These are phyloP conservation scores for Trichoderma breve DNA, from an alignment of 2,329 filamentous ascomycete species.

Conservation along the genomic window DNA sequence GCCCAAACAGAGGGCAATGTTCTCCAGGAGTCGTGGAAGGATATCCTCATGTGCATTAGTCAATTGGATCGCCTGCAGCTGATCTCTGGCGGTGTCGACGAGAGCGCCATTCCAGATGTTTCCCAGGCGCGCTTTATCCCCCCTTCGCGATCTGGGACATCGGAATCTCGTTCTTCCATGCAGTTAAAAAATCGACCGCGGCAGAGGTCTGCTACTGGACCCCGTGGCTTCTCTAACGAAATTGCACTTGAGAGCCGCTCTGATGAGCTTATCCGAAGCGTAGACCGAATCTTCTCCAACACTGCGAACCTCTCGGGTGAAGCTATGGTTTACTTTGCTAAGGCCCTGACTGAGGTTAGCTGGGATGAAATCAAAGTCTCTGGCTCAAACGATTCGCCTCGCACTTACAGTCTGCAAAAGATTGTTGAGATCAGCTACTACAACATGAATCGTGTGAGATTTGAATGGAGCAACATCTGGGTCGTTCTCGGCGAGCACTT, in stretches of 20 bases:
- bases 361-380: slow-evolving; percentile 99
- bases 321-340: slow-evolving; percentile 92
- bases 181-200: slow-evolving; percentile 52
- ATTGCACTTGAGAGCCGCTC: slow-evolving; percentile 91
- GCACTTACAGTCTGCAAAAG: slow-evolving; percentile 97
- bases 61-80: slow-evolving; percentile 94
- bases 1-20: slow-evolving; percentile 90
- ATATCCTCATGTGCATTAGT: slow-evolving; percentile 90
- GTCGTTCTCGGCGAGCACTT: slow-evolving; percentile 97
- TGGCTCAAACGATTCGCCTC: slow-evolving; percentile 88
- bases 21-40: slow-evolving; percentile 88
- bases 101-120: slow-evolving; percentile 87
- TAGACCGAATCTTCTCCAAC: slow-evolving; percentile 95
- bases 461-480: slow-evolving; percentile 99
- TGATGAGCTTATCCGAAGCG: slow-evolving; percentile 85
- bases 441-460: slow-evolving; percentile 98
- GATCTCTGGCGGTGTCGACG: slow-evolving; percentile 91
- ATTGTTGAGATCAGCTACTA: slow-evolving; percentile 99
- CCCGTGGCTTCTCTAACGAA: slow-evolving; percentile 68
- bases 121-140: slow-evolving; percentile 74
- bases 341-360: slow-evolving; percentile 88
- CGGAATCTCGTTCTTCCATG: slow-evolving; percentile 64
- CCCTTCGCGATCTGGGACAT: slow-evolving; percentile 52
- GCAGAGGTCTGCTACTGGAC: slow-evolving; percentile 54
- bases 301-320: slow-evolving; percentile 91